Base-by-base conservation (phyloP, 2,329 filamentous ascomycete genomes). In the Trichoderma semiorbis region DNA sequence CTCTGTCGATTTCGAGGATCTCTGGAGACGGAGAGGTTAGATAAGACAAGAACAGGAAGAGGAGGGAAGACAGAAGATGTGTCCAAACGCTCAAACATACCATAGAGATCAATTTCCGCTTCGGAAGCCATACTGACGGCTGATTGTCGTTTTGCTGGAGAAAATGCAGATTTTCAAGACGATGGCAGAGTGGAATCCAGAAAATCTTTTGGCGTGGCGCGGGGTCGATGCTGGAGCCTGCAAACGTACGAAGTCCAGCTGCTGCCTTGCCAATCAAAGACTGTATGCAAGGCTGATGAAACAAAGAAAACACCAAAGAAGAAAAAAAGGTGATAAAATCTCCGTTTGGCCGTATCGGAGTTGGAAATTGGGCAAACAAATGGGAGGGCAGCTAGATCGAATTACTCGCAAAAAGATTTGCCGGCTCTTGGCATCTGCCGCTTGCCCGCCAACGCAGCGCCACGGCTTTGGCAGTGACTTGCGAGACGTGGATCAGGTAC, bases 1-100 rank as follows among this genome's bases (percentile, higher is more conserved):
- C 84, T 80, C 87, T 92, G 67, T 91, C 85, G 77, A 98, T 88
- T 72, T 90, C 92, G 74, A 98, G 90, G 77, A 97, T 86, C 84
- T 91, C 95, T 97, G 79, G 55, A 63, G 2, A 53, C 47, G 28
- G 43, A 47, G 75, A 16, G 39, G 47, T 66, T 70, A 75, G 70
- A 60, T 62, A 36, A 36, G 34, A 36, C 6, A 16, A 3, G 47
- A 7, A 24, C 21, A 34, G 4, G 28, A 34, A 10, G 39, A 50
- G 8, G 3, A 36, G 26, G 43, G 1, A 24, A 12, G 18, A 24
- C 18, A 5, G 1, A 11, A 43, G 34, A 10, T 11, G 5, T 12
- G 3, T 24, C 24, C 24, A 39, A 10, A 21, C 8, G 18, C 26
- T 16, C 21, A 43, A 5, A 53, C 83, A 76, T 82, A 90, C 89